phyloP scores from a whole-genome alignment of 805 yeast genomes.

The Saccharomycopsis sp. region DNA sequence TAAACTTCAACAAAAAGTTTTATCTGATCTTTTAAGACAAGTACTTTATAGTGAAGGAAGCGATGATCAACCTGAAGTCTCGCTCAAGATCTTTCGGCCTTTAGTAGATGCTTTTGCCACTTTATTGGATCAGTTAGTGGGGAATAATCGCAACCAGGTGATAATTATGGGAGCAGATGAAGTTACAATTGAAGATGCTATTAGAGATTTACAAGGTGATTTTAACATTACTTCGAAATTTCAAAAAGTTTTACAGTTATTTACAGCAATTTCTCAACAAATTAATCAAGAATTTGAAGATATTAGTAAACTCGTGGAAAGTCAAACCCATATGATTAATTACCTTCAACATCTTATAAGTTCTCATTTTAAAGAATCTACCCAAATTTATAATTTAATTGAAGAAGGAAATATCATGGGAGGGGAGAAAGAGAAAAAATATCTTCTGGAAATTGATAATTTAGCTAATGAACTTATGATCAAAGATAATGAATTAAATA shows the following conservation, averaged over 20 bases:
- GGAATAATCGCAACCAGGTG: not conserved
- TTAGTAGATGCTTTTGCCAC: conserved; percentile 4
- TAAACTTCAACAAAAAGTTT: conserved; percentile 10
- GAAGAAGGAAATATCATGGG: not conserved
- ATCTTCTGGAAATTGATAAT: conserved; percentile 3
- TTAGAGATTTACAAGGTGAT: not conserved
- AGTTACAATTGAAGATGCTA: not conserved
- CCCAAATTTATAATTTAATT: not conserved
- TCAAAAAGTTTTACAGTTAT: conserved; percentile 1
- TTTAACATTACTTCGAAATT: conserved; percentile 2
- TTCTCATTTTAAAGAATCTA: conserved; percentile 3
- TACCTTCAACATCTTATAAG: conserved; percentile 7
- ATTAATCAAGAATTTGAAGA: not conserved
- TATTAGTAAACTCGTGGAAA: not conserved
- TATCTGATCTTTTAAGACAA: conserved; percentile 9
- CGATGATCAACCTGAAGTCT: conserved; percentile 1
- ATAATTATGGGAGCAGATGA: not conserved
- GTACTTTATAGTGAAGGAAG: conserved; percentile 6
- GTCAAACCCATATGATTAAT: conserved; percentile 4
- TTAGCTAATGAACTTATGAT: not conserved
- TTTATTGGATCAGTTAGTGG: not conserved
- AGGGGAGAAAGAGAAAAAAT: not conserved
- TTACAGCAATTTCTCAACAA: not conserved
- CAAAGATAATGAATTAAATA: conserved; percentile 5
- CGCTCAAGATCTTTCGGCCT: too few species aligned